Evolutionary conservation across 805 yeast species (phyloP).

Genomic region (Wickerhamiella nectarea): DNA sequence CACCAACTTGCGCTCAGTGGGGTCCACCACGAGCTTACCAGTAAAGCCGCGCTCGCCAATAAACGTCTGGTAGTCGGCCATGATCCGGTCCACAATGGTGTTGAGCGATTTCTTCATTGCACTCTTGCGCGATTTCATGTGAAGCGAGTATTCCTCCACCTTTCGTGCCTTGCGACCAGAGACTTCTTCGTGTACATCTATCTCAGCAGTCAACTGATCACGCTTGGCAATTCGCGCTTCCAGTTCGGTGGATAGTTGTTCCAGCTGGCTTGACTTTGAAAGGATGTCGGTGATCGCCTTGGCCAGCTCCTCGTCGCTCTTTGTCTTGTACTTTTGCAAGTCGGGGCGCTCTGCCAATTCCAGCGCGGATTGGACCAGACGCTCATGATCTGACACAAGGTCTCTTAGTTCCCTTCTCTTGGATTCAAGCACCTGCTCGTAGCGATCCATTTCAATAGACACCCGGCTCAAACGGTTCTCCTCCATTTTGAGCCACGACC

Average conservation of each 20-base stretch:
- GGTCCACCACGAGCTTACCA: slow-evolving; percentile 59
- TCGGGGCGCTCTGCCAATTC: not conserved
- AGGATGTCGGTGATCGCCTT: not conserved
- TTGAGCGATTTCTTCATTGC: not conserved
- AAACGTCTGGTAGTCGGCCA: not conserved
- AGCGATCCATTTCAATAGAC: too few relatives aligned
- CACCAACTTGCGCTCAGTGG: slow-evolving; percentile 22
- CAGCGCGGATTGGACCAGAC: not conserved
- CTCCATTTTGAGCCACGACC: not conserved
- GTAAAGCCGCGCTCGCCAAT: slow-evolving; percentile 33
- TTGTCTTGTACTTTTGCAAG: not conserved
- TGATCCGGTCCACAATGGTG: not conserved
- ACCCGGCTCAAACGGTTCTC: not conserved
- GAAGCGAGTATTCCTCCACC: not conserved
- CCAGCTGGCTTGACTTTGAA: not conserved
- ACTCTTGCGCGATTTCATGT: not conserved
- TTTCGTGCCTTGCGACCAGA: not conserved
- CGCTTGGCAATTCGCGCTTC: slow-evolving; percentile 4
- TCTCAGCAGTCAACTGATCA: not conserved
- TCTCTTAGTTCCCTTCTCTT: too few relatives aligned
- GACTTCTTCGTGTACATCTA: not conserved
- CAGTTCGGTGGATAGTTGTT: not conserved
- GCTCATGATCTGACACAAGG: too few relatives aligned
- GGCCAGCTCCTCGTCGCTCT: not conserved
- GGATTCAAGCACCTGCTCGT: not conserved